Percentiles rank a stretch among this genome's conserved stretches.
Conservation (phyloP, 148 eudicot genomes). For the Camellia lanceoleosa region DNA sequence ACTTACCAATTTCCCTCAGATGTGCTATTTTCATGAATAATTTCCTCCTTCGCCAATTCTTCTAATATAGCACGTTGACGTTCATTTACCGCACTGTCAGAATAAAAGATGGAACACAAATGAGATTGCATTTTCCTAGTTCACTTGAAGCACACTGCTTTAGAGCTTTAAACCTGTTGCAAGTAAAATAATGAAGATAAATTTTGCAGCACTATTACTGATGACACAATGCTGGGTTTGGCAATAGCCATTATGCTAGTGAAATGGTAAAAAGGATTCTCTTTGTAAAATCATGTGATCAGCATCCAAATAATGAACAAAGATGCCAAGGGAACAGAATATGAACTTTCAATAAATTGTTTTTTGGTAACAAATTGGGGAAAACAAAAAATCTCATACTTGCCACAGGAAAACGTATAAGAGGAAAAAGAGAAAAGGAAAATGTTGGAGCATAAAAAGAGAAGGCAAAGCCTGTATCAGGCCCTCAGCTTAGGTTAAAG, state of each 20-base stretch:
- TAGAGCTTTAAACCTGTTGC: not conserved
- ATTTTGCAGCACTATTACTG: not conserved
- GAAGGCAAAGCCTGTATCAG: not conserved
- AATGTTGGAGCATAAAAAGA: not conserved
- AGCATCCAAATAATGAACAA: not conserved
- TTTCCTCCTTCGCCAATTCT: slow-evolving; percentile 84
- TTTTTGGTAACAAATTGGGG: not conserved
- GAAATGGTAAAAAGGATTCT: slow-evolving; percentile 6
- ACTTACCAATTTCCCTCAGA: slow-evolving; percentile 69
- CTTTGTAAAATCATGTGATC: not conserved
- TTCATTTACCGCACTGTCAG: slow-evolving; percentile 64
- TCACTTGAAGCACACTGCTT: not conserved
- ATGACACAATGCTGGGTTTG: not conserved
- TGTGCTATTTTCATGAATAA: slow-evolving; percentile 42
- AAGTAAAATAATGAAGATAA: not conserved
- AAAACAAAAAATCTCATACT: not conserved
- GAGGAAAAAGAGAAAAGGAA: not conserved
- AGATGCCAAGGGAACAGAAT: slow-evolving; percentile 4
- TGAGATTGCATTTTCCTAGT: slow-evolving; percentile 10
- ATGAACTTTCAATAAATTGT: not conserved
- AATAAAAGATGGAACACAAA: slow-evolving; percentile 11
- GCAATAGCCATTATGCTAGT: not conserved
- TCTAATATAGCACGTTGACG: slow-evolving; percentile 86
- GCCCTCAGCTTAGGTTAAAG: slow-evolving; percentile 2
- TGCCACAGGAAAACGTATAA: not conserved